These are phyloP conservation scores for Sporothrix variecibatus DNA, from an alignment of 2,329 filamentous ascomycete species.

Conservation along the genomic window DNA sequence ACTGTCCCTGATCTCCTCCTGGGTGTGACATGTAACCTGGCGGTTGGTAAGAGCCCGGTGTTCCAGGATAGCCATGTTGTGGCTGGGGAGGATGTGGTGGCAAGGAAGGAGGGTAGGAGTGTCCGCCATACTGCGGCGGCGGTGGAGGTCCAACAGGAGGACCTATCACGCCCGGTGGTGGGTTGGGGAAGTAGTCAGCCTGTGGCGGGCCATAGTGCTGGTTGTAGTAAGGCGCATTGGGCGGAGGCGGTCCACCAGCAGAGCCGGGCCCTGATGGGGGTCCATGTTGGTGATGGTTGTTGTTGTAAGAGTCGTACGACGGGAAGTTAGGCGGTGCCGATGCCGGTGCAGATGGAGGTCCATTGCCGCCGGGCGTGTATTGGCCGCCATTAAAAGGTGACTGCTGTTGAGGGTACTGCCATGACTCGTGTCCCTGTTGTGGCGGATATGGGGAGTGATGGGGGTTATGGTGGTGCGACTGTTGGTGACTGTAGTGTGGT, in stretches of 20 bases:
- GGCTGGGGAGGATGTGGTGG: slow-evolving; percentile 3
- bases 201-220: slow-evolving; percentile 27
- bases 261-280: slow-evolving; percentile 1
- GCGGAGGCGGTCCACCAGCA: slow-evolving; percentile 5
- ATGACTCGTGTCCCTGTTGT: neutral
- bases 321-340: slow-evolving; percentile 30
- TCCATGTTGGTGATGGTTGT: slow-evolving; percentile 12
- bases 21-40: neutral
- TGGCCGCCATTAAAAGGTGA: neutral
- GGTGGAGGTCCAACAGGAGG: slow-evolving; percentile 24
- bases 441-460: slow-evolving; percentile 2
- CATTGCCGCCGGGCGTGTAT: neutral
- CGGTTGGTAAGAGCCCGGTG: neutral
- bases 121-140: slow-evolving; percentile 28
- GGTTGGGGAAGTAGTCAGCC: slow-evolving; percentile 26
- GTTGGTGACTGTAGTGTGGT: neutral
- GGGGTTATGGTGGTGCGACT: neutral
- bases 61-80: neutral
- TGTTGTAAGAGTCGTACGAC: slow-evolving; percentile 28
- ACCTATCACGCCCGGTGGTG: slow-evolving; percentile 33
- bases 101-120: slow-evolving; percentile 29
- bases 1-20: slow-evolving; percentile 11
- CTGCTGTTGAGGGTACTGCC: neutral
- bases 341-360: neutral
- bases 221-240: slow-evolving; percentile 25